These are phyloP conservation scores for Graphilbum sp. DNA, from an alignment of 2,329 filamentous ascomycete genomes.

Conservation along the genomic window DNA sequence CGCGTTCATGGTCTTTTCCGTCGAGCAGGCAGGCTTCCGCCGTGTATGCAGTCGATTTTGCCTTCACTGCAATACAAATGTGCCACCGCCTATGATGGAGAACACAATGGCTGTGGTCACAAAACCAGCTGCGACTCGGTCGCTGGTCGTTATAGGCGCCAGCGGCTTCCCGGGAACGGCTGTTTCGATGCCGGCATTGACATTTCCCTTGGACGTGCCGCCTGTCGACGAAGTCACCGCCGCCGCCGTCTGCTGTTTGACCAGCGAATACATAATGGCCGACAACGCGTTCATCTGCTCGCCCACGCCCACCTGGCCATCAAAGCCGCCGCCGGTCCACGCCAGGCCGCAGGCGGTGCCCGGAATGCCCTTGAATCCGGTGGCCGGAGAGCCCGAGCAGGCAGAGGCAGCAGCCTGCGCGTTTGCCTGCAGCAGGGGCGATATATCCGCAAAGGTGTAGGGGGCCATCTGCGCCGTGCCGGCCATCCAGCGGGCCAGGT, in stretches of 20 bases:
- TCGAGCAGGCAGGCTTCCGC: no score
- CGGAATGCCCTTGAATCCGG: conserved; percentile 31
- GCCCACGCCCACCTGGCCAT: conserved; percentile 46
- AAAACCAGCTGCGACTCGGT: conserved; percentile 39
- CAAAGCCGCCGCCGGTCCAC: conserved; percentile 42
- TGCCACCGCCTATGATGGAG: conserved; percentile 30
- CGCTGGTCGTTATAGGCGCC: conserved; percentile 28
- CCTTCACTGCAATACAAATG: conserved; percentile 28
- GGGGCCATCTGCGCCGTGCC: conserved; percentile 37
- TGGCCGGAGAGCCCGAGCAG: conserved; percentile 29
- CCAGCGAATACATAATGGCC: conserved; percentile 44
- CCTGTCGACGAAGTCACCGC: conserved; percentile 38
- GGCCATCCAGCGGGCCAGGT: conserved; percentile 51
- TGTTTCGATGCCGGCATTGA: conserved; percentile 24
- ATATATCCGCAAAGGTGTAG: conserved; percentile 30
- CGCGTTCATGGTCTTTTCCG: no score
- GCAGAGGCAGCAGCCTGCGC: conserved; percentile 34
- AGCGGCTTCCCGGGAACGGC: conserved; percentile 10
- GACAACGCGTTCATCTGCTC: conserved; percentile 53
- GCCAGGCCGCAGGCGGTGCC: conserved; percentile 51
- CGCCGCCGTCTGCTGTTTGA: conserved; percentile 19
- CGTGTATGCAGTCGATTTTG: no score
- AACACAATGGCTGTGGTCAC: conserved; percentile 32
- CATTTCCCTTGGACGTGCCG: conserved; percentile 39
- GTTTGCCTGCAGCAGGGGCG: conserved; percentile 31